Evolutionary conservation across 2,329 filamentous ascomycete species (phyloP).

Genomic region (Remersonia thermophila): DNA sequence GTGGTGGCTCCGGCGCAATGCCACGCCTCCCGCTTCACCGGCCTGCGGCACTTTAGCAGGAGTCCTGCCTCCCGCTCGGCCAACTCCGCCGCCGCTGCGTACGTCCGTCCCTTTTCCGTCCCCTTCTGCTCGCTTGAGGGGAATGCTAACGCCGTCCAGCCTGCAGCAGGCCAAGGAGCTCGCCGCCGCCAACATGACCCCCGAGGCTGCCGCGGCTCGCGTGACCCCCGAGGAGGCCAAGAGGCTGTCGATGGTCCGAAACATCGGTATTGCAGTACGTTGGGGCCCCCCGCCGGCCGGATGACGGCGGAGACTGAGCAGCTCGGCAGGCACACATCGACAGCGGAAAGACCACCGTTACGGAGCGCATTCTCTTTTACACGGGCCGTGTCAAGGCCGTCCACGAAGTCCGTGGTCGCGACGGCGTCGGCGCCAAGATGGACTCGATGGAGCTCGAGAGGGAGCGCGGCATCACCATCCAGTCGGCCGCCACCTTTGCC

Average conservation of each 20-base stretch:
- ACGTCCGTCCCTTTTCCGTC: slow-evolving; percentile 10
- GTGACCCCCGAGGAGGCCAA: slow-evolving; percentile 68
- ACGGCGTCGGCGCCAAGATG: slow-evolving; percentile 97
- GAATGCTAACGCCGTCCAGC: slow-evolving; percentile 17
- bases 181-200: slow-evolving; percentile 36
- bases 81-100: slow-evolving; percentile 28
- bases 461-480: slow-evolving; percentile 98
- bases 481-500: slow-evolving; percentile 94
- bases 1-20: slow-evolving; percentile 20
- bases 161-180: slow-evolving; percentile 44
- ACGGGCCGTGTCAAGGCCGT: slow-evolving; percentile 94
- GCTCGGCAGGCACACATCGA: slow-evolving; percentile 76
- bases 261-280: slow-evolving; percentile 90
- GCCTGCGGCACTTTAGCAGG: slow-evolving; percentile 28
- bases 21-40: slow-evolving; percentile 22
- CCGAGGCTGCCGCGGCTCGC: slow-evolving; percentile 59
- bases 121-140: neutral
- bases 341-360: slow-evolving; percentile 93
- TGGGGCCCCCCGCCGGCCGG: slow-evolving; percentile 8
- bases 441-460: slow-evolving; percentile 98
- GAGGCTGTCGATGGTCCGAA: slow-evolving; percentile 70
- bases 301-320: slow-evolving; percentile 7
- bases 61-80: slow-evolving; percentile 24
- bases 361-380: slow-evolving; percentile 95
- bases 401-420: slow-evolving; percentile 90